Conservation (phyloP, 2,329 filamentous ascomycete species). For the Calycina herbarum region DNA sequence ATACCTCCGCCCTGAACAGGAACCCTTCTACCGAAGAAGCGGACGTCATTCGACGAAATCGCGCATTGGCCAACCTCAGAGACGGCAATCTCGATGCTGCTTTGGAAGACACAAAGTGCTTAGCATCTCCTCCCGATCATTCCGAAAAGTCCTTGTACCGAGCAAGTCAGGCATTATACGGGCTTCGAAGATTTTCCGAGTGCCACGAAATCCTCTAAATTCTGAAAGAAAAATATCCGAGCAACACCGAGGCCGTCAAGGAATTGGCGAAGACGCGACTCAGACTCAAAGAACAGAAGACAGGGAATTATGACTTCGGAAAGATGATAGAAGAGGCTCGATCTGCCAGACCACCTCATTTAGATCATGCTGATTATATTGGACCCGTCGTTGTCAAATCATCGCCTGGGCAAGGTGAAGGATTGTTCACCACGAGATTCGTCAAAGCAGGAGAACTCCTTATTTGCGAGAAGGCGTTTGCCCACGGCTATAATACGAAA, state of each 20-base stretch:
- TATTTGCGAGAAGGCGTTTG: conserved; percentile 57
- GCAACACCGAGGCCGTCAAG: conserved; percentile 31
- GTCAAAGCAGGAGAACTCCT: conserved; percentile 53
- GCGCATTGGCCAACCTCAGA: not conserved
- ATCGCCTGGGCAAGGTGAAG: conserved; percentile 46
- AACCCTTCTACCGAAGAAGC: not conserved
- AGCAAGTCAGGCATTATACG: conserved; percentile 40
- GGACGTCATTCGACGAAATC: not conserved
- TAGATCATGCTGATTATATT: conserved; percentile 51
- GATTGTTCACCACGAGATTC: conserved; percentile 50
- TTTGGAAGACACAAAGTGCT: conserved; percentile 12
- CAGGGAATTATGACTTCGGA: conserved; percentile 43
- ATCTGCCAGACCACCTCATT: conserved; percentile 40
- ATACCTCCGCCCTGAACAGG: not conserved
- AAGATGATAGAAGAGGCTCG: conserved; percentile 39
- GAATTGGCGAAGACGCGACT: conserved; percentile 37
- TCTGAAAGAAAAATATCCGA: conserved; percentile 34
- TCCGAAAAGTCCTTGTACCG: conserved; percentile 41
- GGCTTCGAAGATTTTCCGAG: conserved; percentile 37
- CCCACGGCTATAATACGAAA: conserved; percentile 38
- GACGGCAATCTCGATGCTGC: conserved; percentile 8
- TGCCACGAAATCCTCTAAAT: conserved; percentile 31
- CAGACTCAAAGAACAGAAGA: conserved; percentile 42
- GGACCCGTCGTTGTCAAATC: conserved; percentile 43
- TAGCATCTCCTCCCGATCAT: not conserved